Conservation (phyloP, 2,329 filamentous ascomycete genomes). For the Aspergillus fumigatus region DNA sequence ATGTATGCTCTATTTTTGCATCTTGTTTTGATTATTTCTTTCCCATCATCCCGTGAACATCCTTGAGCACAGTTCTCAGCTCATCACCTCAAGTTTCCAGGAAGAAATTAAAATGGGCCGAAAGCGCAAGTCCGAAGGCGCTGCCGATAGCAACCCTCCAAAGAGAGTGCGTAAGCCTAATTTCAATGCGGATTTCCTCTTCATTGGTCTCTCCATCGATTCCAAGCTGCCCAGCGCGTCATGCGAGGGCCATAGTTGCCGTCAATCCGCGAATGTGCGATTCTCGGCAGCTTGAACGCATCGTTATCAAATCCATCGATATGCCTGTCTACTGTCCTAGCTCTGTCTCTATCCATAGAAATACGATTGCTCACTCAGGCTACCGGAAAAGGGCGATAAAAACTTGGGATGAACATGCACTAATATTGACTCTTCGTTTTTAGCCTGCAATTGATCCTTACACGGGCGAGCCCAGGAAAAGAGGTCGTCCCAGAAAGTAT, state of each 20-base stretch:
- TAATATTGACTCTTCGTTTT: constrained; percentile 3
- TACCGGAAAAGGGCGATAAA: not conserved
- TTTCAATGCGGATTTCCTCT: not conserved
- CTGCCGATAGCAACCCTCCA: not conserved
- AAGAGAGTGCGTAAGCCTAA: not conserved
- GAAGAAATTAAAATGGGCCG: constrained; percentile 6
- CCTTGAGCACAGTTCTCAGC: not conserved
- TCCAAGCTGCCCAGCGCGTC: constrained; percentile 9
- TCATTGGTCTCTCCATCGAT: not conserved
- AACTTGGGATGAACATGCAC: not conserved
- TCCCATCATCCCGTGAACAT: not conserved
- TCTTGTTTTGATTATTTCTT: not conserved
- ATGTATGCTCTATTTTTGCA: not conserved
- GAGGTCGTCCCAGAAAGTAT: constrained; percentile 32
- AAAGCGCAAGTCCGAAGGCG: constrained; percentile 11
- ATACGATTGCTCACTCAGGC: not conserved
- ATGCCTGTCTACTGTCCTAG: constrained; percentile 4
- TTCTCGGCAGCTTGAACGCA: constrained; percentile 1
- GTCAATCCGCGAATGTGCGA: constrained; percentile 8
- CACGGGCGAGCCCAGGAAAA: constrained; percentile 28
- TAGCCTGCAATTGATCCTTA: constrained; percentile 14
- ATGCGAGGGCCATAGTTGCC: constrained; percentile 4
- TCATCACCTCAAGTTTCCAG: not conserved
- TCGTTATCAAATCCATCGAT: constrained; percentile 6
- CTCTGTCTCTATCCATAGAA: not conserved